Conservation (phyloP, 768 basidiomycete genomes). For the Dentipellis fragilis region DNA sequence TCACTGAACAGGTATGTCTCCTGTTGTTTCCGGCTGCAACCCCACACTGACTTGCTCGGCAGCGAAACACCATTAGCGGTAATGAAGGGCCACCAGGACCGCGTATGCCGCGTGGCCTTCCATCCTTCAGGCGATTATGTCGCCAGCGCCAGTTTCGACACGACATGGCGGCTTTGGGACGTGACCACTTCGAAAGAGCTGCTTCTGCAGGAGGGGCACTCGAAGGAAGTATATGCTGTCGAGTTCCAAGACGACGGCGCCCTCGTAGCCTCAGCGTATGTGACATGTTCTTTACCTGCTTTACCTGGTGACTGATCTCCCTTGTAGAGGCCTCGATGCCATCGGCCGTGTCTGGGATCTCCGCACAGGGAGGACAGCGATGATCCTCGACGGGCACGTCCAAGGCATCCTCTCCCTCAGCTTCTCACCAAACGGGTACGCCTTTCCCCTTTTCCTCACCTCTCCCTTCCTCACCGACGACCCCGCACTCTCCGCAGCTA, state of each 20-base stretch:
- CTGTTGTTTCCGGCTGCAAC: not conserved
- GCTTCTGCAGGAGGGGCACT: conserved; percentile 91
- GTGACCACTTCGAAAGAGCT: conserved; percentile 72
- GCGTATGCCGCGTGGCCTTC: conserved; percentile 90
- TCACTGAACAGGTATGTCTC: conserved; percentile 62
- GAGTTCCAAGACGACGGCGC: conserved; percentile 95
- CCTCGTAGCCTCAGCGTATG: conserved; percentile 85
- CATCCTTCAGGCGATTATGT: conserved; percentile 93
- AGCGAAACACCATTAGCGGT: conserved; percentile 84
- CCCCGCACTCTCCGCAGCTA: conserved; percentile 43
- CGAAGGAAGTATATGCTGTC: conserved; percentile 92
- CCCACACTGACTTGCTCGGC: conserved; percentile 1
- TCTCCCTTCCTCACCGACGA: conserved; percentile 3
- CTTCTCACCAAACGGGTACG: conserved; percentile 94
- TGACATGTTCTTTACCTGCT: not conserved
- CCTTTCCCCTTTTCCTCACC: not conserved
- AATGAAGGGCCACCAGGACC: conserved; percentile 80
- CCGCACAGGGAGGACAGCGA: conserved; percentile 88
- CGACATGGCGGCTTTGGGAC: conserved; percentile 97
- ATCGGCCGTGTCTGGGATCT: conserved; percentile 97
- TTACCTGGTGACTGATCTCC: conserved; percentile 1
- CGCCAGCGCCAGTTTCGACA: conserved; percentile 93
- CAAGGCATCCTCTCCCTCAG: conserved; percentile 84
- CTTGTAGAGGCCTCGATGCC: conserved; percentile 79
- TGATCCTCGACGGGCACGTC: conserved; percentile 96